phyloP scores from a whole-genome alignment of 805 yeast genomes.

The Myxozyma udenii region DNA sequence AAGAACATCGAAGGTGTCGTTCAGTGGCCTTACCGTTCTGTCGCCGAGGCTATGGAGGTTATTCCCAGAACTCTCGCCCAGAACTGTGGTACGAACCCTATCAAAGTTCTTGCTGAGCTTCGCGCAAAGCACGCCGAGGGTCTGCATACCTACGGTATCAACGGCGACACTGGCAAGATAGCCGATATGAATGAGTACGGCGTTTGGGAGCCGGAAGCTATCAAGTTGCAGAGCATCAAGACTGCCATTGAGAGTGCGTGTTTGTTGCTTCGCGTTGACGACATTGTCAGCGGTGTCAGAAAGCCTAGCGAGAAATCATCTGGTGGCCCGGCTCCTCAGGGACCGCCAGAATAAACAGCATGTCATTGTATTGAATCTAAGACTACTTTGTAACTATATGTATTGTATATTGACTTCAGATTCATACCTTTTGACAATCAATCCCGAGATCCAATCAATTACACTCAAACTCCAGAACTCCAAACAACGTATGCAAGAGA shows the following conservation, averaged over 20 bases:
- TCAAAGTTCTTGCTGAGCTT: constrained; percentile 79
- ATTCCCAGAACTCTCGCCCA: constrained; percentile 96
- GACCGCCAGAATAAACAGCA: constrained; percentile 2
- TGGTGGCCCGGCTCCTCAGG: constrained; percentile 4
- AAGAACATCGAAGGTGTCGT: constrained; percentile 89
- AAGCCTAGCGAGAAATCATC: constrained; percentile 36
- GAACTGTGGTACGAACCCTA: constrained; percentile 96
- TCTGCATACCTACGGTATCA: constrained; percentile 74
- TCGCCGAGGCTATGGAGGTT: constrained; percentile 97
- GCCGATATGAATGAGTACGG: constrained; percentile 96
- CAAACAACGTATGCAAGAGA: neutral
- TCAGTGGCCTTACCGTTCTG: constrained; percentile 99
- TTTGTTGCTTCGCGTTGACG: constrained; percentile 90
- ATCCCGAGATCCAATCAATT: neutral
- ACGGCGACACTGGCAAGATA: constrained; percentile 90
- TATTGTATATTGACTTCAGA: neutral
- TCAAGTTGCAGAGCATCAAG: constrained; percentile 93
- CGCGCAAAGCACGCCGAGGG: constrained; percentile 97
- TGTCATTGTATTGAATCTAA: neutral
- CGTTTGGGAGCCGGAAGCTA: constrained; percentile 98
- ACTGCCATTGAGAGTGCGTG: constrained; percentile 98
- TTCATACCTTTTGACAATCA: neutral
- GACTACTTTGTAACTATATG: neutral
- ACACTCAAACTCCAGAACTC: neutral
- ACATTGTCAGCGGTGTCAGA: constrained; percentile 94